Conservation (phyloP, 2,329 filamentous ascomycete species). For the Calonectria naviculata region DNA sequence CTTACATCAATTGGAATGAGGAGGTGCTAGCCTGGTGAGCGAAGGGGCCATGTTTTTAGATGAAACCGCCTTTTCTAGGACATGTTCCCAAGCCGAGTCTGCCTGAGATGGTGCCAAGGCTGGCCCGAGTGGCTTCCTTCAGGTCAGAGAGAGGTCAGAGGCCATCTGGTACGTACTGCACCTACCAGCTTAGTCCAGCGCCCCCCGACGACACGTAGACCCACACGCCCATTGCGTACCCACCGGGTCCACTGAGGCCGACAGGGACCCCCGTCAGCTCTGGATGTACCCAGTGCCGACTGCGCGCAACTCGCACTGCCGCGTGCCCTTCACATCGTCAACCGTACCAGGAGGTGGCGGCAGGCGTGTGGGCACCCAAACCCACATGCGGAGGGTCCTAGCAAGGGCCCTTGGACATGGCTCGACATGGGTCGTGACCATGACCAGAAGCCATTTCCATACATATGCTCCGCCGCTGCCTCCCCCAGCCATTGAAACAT, state of each 20-base stretch:
- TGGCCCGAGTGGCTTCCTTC: conserved; percentile 18
- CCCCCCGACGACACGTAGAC: conserved; percentile 4
- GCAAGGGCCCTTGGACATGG: conserved; percentile 17
- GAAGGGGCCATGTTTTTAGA: conserved; percentile 17
- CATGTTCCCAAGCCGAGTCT: not conserved
- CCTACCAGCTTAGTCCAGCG: not conserved
- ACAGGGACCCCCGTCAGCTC: conserved; percentile 6
- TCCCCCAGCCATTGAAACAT: conserved; percentile 13
- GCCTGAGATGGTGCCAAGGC: conserved; percentile 15
- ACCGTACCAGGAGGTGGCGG: conserved; percentile 24
- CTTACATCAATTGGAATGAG: conserved; percentile 17
- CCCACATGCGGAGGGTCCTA: conserved; percentile 22
- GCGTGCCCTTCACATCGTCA: conserved; percentile 15
- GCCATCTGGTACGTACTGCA: conserved; percentile 12
- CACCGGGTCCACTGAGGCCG: conserved; percentile 4
- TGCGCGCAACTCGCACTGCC: conserved; percentile 9
- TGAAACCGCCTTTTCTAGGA: conserved; percentile 18
- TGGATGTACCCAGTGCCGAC: conserved; percentile 20
- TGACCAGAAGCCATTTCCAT: conserved; percentile 13
- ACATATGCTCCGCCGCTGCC: conserved; percentile 17
- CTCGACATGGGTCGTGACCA: conserved; percentile 6
- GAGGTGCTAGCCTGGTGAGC: conserved; percentile 7
- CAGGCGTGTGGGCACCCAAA: conserved; percentile 13
- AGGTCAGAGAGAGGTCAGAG: not conserved
- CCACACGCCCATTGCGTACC: not conserved